Evolutionary conservation across 2,329 filamentous ascomycete species (phyloP).

Genomic region (Nothopassalora personata): DNA sequence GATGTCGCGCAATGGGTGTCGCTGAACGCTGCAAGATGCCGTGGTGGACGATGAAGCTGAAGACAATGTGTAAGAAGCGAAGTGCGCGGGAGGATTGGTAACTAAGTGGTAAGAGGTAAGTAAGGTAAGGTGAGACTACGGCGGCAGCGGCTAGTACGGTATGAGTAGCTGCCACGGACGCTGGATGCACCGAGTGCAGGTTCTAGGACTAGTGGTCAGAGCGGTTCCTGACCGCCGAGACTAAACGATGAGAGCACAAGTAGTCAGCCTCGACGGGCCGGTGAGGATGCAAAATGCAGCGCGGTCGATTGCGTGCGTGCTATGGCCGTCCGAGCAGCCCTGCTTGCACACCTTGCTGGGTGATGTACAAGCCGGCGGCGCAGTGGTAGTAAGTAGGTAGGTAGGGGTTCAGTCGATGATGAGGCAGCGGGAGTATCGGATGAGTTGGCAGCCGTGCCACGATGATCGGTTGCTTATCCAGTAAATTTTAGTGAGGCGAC

Average conservation of each 20-base stretch:
- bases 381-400: too few species aligned
- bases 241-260: background rate
- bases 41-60: background rate
- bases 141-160: background rate
- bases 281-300: background rate
- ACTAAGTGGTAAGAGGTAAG: constrained; percentile 5
- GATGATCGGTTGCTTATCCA: background rate
- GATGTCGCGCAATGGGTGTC: constrained; percentile 1
- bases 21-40: constrained; percentile 8
- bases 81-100: background rate
- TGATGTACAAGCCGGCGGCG: background rate
- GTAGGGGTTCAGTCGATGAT: background rate
- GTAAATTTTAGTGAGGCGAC: background rate
- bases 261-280: background rate
- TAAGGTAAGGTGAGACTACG: background rate
- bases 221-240: constrained; percentile 8
- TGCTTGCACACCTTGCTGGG: background rate
- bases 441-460: background rate
- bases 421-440: background rate
- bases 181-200: background rate
- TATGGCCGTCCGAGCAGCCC: background rate
- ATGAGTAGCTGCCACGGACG: constrained; percentile 2
- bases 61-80: constrained; percentile 3
- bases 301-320: background rate
- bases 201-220: constrained; percentile 1